Percentiles rank a stretch among this genome's conserved stretches.
Evolutionary conservation across 192 early-diverging fungal genomes (phyloP).

Genomic region (Podila epigama): DNA sequence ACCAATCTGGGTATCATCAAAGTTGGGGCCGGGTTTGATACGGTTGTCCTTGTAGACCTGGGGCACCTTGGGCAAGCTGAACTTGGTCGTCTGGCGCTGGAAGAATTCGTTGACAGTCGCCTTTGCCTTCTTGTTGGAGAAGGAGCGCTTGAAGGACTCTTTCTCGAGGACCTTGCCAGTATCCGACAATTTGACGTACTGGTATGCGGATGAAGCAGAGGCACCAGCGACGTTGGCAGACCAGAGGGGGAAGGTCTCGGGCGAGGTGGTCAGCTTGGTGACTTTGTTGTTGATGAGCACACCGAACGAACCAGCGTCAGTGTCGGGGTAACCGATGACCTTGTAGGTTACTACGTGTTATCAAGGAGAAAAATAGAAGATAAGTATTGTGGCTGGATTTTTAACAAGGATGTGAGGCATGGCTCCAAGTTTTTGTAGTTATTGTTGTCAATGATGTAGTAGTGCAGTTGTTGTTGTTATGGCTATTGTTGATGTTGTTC

Average conservation of each 20-base stretch:
- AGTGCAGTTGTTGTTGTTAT: no score
- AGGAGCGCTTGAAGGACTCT: constrained; percentile 15
- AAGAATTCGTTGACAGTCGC: constrained; percentile 30
- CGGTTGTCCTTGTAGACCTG: constrained; percentile 12
- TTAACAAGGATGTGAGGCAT: neutral
- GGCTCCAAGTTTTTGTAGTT: no score
- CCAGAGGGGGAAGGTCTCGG: constrained; percentile 32
- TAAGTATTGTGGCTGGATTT: neutral
- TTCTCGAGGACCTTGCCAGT: neutral
- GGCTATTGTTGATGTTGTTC: no score
- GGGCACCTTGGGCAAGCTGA: constrained; percentile 12
- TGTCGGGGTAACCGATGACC: constrained; percentile 30
- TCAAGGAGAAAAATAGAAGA: neutral
- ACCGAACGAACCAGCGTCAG: constrained; percentile 9
- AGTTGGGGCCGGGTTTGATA: constrained; percentile 15
- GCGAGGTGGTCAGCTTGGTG: constrained; percentile 16
- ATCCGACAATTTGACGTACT: constrained; percentile 14
- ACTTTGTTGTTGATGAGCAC: constrained; percentile 19
- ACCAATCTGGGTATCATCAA: constrained; percentile 49
- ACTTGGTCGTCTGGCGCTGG: constrained; percentile 6
- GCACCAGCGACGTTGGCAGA: constrained; percentile 24
- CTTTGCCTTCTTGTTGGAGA: constrained; percentile 12
- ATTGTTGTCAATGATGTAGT: no score
- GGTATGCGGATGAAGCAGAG: constrained; percentile 6
- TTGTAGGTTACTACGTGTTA: constrained; percentile 29